phyloP scores from a whole-genome alignment of 352 stramenopile species.

The Globisporangium yorkense region DNA sequence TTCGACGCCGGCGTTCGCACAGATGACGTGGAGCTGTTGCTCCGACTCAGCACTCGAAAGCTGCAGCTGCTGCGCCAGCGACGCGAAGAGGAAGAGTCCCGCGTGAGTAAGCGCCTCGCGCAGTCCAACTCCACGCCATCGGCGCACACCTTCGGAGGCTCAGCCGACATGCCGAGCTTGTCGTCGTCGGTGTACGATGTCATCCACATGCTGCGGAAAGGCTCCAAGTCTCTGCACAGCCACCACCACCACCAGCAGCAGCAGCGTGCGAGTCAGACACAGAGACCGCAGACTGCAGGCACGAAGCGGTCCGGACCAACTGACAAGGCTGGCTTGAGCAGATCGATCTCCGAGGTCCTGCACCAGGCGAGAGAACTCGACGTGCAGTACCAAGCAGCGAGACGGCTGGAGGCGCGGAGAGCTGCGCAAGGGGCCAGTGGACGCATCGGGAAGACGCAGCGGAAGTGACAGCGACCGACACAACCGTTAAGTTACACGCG shows the following conservation, averaged over 20 bases:
- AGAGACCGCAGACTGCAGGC: slow-evolving; percentile 4
- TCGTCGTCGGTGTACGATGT: slow-evolving; percentile 7
- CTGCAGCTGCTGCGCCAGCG: slow-evolving; percentile 10
- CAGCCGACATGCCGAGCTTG: neutral
- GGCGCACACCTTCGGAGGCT: neutral
- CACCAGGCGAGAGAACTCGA: neutral
- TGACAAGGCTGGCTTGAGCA: neutral
- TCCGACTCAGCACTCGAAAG: slow-evolving; percentile 13
- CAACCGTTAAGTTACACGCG: neutral
- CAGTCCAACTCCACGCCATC: neutral
- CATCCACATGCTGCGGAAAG: slow-evolving; percentile 15
- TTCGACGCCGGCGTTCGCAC: slow-evolving; percentile 15
- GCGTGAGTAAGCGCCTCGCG: neutral
- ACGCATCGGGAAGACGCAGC: neutral
- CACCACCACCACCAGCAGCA: slow-evolving; percentile 11
- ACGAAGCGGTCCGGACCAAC: neutral
- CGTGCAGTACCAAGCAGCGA: neutral
- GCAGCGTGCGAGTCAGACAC: neutral
- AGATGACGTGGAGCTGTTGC: slow-evolving; percentile 7
- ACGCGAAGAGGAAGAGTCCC: slow-evolving; percentile 11
- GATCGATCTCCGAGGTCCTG: slow-evolving; percentile 10
- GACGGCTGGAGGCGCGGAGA: neutral
- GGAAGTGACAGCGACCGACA: neutral
- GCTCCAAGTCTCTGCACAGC: slow-evolving; percentile 9
- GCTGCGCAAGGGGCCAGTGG: neutral